These are phyloP conservation scores for Tulasnella sp. DNA, from an alignment of 768 basidiomycete species.

Conservation along the genomic window DNA sequence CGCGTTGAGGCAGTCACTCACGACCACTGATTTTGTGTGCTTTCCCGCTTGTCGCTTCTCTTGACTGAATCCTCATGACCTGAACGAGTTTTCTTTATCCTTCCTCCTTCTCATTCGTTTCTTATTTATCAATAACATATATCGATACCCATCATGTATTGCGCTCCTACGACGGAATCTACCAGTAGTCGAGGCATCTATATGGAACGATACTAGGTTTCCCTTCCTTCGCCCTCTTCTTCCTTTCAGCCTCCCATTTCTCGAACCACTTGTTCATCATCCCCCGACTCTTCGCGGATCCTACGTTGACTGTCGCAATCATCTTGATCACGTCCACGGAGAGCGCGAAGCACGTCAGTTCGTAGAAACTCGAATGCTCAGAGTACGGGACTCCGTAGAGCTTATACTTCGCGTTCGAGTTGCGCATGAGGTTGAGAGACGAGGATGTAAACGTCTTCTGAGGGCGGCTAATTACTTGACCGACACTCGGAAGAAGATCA, in stretches of 20 bases:
- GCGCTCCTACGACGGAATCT: not conserved
- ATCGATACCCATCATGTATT: not conserved
- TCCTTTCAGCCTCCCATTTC: conserved; percentile 78
- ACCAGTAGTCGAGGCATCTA: conserved; percentile 40
- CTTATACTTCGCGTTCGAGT: conserved; percentile 56
- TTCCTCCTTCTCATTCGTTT: not conserved
- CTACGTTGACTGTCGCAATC: conserved; percentile 92
- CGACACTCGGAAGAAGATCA: conserved; percentile 49
- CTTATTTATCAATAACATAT: not conserved
- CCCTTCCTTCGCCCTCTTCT: conserved; percentile 34
- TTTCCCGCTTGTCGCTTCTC: not conserved
- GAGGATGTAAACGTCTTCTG: conserved; percentile 59
- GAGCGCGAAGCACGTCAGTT: conserved; percentile 89
- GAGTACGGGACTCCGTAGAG: conserved; percentile 75
- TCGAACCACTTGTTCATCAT: conserved; percentile 89
- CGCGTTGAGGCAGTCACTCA: not conserved
- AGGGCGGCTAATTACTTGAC: conserved; percentile 54
- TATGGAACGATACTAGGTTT: conserved; percentile 24
- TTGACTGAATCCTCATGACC: too few species aligned
- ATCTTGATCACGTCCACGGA: conserved; percentile 76
- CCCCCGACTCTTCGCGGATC: conserved; percentile 52
- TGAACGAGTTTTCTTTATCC: not conserved
- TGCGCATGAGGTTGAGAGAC: conserved; percentile 55
- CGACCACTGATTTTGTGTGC: not conserved
- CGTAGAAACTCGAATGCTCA: conserved; percentile 93